Conservation (phyloP, 768 basidiomycete genomes). For the Tricholoma furcatifolium region DNA sequence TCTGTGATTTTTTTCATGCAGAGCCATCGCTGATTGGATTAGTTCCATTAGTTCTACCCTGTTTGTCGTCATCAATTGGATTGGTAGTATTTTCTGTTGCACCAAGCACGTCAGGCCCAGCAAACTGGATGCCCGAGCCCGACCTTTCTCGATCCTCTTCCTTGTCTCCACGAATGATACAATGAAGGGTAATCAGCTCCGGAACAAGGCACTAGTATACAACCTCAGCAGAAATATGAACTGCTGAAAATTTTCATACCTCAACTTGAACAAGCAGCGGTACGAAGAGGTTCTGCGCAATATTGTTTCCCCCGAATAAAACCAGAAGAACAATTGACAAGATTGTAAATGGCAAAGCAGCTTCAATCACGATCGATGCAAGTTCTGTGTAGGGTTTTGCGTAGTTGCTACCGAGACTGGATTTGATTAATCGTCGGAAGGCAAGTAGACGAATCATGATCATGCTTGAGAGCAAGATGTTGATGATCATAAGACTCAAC, state of each 20-base stretch:
- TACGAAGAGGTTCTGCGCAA: slow-evolving; percentile 22
- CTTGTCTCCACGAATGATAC: not conserved
- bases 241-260: slow-evolving; percentile 7
- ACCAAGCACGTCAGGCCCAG: not conserved
- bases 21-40: no score
- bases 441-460: slow-evolving; percentile 30
- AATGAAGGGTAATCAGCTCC: slow-evolving; percentile 9
- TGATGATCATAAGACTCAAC: slow-evolving; percentile 31
- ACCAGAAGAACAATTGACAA: slow-evolving; percentile 26
- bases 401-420: slow-evolving; percentile 22
- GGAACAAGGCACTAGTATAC: slow-evolving; percentile 5
- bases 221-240: not conserved
- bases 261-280: slow-evolving; percentile 23
- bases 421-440: slow-evolving; percentile 21
- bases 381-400: slow-evolving; percentile 29
- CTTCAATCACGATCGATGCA: slow-evolving; percentile 31
- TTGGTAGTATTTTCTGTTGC: not conserved
- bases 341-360: slow-evolving; percentile 33
- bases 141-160: not conserved
- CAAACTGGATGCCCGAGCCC: not conserved
- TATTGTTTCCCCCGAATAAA: slow-evolving; percentile 19
- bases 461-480: slow-evolving; percentile 28
- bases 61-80: not conserved
- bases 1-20: no score
- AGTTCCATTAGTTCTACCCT: not conserved